Conservation (phyloP, 768 basidiomycete genomes). For the Kwoniella dejecticola region DNA sequence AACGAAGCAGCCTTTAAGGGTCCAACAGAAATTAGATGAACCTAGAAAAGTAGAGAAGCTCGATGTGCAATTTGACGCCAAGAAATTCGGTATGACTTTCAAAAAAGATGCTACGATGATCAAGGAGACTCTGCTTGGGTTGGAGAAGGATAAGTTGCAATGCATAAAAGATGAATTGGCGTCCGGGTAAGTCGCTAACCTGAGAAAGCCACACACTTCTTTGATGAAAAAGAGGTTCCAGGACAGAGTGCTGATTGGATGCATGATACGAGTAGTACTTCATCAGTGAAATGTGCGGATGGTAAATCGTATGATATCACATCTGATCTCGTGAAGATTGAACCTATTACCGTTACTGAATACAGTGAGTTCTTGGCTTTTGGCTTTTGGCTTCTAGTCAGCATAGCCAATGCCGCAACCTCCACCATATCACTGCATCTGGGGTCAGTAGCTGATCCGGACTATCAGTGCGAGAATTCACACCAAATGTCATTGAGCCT, state of each 20-base stretch:
- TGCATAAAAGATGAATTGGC: slow-evolving; percentile 70
- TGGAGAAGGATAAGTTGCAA: slow-evolving; percentile 68
- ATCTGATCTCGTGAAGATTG: slow-evolving; percentile 72
- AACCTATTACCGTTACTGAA: slow-evolving; percentile 82
- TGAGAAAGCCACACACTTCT: no score
- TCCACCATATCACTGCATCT: background rate
- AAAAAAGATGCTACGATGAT: slow-evolving; percentile 70
- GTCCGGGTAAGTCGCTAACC: slow-evolving; percentile 65
- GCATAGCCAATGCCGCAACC: no score
- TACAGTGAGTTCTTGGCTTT: slow-evolving; percentile 67
- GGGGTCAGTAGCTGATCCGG: background rate
- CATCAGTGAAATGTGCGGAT: slow-evolving; percentile 64
- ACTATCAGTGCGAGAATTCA: slow-evolving; percentile 80
- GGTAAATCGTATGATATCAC: slow-evolving; percentile 72
- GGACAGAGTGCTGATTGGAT: no score
- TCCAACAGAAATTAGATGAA: slow-evolving; percentile 80
- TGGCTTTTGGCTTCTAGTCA: no score
- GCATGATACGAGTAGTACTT: no score
- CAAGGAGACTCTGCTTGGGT: slow-evolving; percentile 63
- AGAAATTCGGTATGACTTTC: slow-evolving; percentile 82
- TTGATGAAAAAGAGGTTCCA: no score
- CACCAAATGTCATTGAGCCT: slow-evolving; percentile 97
- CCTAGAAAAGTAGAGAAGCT: slow-evolving; percentile 79
- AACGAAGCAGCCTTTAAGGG: slow-evolving; percentile 83
- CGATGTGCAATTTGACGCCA: slow-evolving; percentile 81